phyloP scores from a whole-genome alignment of 768 basidiomycete species.

The Phlegmacium glaucopus region DNA sequence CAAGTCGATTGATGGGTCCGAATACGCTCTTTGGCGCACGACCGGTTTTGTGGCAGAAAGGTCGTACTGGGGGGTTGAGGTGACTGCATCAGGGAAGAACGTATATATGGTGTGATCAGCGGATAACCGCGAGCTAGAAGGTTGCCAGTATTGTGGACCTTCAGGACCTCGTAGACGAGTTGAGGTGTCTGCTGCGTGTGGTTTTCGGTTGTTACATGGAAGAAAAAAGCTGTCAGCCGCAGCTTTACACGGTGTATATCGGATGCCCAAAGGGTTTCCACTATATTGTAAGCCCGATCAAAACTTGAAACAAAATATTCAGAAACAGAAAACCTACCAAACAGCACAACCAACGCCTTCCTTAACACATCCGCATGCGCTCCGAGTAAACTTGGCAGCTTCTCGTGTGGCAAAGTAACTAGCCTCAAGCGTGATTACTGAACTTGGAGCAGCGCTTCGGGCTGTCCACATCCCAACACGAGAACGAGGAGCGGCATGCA shows the following conservation, averaged over 20 bases:
- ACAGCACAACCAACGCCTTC: constrained; percentile 62
- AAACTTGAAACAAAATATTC: not conserved
- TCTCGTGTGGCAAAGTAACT: constrained; percentile 53
- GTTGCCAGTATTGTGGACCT: constrained; percentile 41
- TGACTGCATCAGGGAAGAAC: constrained; percentile 45
- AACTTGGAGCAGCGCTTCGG: constrained; percentile 46
- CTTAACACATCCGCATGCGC: constrained; percentile 61
- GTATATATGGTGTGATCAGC: constrained; percentile 32
- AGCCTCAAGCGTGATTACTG: constrained; percentile 53
- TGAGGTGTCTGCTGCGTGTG: not conserved
- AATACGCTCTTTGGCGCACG: constrained; percentile 14
- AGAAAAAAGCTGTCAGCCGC: constrained; percentile 45
- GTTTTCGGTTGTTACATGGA: constrained; percentile 15
- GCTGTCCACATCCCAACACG: constrained; percentile 58
- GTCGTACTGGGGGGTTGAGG: constrained; percentile 29
- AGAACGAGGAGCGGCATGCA: constrained; percentile 49
- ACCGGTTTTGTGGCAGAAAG: constrained; percentile 23
- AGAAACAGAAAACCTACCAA: constrained; percentile 16
- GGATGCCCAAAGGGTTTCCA: constrained; percentile 62
- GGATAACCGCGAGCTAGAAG: constrained; percentile 8
- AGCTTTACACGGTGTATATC: constrained; percentile 57
- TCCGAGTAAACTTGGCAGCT: constrained; percentile 47
- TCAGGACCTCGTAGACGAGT: constrained; percentile 30
- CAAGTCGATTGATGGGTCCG: constrained; percentile 4
- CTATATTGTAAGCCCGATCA: constrained; percentile 23